Percentiles rank a stretch among this genome's conserved stretches.
Evolutionary conservation across 345 rosid genomes (phyloP).

Genomic region (Salix brachista): DNA sequence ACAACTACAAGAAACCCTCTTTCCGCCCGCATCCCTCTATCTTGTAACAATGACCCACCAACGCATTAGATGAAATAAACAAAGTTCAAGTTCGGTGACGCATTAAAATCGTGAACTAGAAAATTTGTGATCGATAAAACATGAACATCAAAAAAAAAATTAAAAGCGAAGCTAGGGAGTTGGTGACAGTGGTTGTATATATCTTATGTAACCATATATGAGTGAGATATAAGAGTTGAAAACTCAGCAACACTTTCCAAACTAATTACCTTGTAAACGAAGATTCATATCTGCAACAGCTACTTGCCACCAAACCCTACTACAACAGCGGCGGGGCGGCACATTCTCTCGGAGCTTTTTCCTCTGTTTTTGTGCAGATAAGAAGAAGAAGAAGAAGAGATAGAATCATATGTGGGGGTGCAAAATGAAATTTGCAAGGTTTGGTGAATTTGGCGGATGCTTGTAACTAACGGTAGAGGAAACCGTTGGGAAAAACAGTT

Average conservation of each 20-base stretch:
- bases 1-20: constrained; percentile 9
- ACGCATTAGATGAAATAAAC: constrained; percentile 24
- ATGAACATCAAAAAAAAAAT: constrained; percentile 28
- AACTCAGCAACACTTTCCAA: constrained; percentile 24
- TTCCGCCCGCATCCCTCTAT: not conserved
- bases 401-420: not conserved
- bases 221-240: constrained; percentile 59
- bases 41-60: constrained; percentile 35
- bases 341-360: not conserved
- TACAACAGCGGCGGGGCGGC: not conserved
- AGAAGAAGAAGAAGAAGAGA: not conserved
- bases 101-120: constrained; percentile 16
- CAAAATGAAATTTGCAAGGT: not conserved
- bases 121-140: constrained; percentile 8
- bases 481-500: not conserved
- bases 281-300: constrained; percentile 37
- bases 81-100: constrained; percentile 30
- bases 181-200: constrained; percentile 32
- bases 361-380: not conserved
- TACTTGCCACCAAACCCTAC: constrained; percentile 52
- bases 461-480: not conserved
- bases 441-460: not conserved
- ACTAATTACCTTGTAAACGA: constrained; percentile 37
- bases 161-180: constrained; percentile 50
- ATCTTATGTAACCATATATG: constrained; percentile 13